Evolutionary conservation across 202 grass and related monocot species (phyloP), one percentile per base, ranked within the genome.

Genomic region (Schoenoplectus triqueter): DNA sequence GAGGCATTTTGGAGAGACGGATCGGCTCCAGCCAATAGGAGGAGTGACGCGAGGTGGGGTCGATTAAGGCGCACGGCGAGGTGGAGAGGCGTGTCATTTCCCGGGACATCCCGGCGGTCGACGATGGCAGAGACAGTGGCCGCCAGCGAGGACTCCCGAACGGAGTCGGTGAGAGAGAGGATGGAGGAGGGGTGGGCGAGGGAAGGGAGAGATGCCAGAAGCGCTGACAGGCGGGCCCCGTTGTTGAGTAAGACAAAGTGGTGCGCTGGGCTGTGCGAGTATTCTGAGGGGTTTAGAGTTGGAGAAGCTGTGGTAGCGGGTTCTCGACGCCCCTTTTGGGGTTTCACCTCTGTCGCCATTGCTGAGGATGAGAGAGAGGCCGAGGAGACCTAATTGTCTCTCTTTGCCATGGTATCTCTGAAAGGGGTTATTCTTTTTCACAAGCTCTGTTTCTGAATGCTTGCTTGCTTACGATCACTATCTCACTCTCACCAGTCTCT

Each of bases 1-100:
- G 95, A 84, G 49, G 90, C 85, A 78, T 95, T 98, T 87, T 98
- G 95, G 11, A 98, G 95, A 40, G 95, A 93, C 42, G 95, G 95
- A 83, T 98, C 95, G 0, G 95, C 89, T n/a, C 95, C 95, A 1
- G 90, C 84, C 42, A 41, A 47, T 48, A 92, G 68, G 56, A 98
- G 89, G 6, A 86, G 72, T 39, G 92, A 87, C 4, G 86, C 88
- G 0, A 89, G 54, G 31, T 87, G 84, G 1, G 89, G 56, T 11
- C 92, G 91, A n/a, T 89, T 74, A 10, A 98, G 92, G 13, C 93
- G 91, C 46, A 95, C 91, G 0, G 95, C 90, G 78, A 98, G 88
- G 87, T 98, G 95, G 51, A 98, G 89, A 19, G 95, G 83, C 0
- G 93, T 98, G 63, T 98, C 95, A 3, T 92, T 86, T 0, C 88